Evolutionary conservation across 2,329 filamentous ascomycete genomes (phyloP).

Genomic region (Penicillium sp.): DNA sequence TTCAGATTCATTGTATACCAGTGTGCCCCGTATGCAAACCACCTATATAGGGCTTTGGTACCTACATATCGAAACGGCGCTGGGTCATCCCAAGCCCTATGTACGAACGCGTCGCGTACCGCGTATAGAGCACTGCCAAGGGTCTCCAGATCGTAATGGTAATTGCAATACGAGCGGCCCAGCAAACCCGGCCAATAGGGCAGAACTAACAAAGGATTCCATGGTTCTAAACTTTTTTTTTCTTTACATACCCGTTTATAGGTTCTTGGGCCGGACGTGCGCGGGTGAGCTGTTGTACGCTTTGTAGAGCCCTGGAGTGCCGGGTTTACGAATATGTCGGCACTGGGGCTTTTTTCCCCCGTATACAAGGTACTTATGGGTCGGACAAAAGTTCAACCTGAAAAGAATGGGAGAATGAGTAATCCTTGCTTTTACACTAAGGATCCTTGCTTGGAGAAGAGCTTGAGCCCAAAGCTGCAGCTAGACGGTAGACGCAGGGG

Average conservation of each 20-base stretch:
- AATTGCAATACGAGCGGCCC: slow-evolving; percentile 21
- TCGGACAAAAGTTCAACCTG: background rate
- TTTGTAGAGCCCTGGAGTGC: background rate
- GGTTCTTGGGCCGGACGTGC: slow-evolving; percentile 5
- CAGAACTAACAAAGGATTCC: slow-evolving; percentile 6
- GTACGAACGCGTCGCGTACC: slow-evolving; percentile 7
- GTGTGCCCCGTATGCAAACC: background rate
- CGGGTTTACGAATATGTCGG: too few species aligned
- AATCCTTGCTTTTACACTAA: slow-evolving; percentile 18
- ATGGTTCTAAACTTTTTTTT: slow-evolving; percentile 15
- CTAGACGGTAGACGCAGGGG: background rate
- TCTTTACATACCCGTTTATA: background rate
- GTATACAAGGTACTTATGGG: too few species aligned
- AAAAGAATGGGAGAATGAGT: background rate
- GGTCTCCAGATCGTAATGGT: slow-evolving; percentile 2
- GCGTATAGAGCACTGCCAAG: background rate
- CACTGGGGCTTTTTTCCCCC: too few species aligned
- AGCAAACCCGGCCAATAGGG: slow-evolving; percentile 14
- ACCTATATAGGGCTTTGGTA: background rate
- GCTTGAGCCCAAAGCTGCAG: background rate
- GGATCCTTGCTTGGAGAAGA: slow-evolving; percentile 26
- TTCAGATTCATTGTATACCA: background rate
- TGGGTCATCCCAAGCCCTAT: background rate
- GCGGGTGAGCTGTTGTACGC: slow-evolving; percentile 17
- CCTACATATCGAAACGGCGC: background rate